A percentile compares a stretch with the other conserved stretches of the same genome.
These are phyloP conservation scores for Fusarium nurragi DNA, from an alignment of 2,329 filamentous ascomycete species.

Conservation along the genomic window DNA sequence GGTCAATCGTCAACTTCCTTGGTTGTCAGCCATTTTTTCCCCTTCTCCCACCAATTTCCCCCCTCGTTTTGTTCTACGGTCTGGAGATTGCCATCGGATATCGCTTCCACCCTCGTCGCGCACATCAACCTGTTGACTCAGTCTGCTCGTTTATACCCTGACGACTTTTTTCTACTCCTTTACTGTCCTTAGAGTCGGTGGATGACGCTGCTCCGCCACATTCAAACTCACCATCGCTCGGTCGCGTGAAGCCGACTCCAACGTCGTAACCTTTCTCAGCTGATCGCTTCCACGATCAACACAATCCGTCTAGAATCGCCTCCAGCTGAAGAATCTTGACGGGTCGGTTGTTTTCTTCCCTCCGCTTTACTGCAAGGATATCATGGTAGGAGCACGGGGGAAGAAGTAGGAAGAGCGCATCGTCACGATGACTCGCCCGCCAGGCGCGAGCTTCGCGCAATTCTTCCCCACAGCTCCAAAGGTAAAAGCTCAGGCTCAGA, in stretches of 20 bases:
- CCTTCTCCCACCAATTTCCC: conserved; percentile 35
- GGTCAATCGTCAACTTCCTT: conserved; percentile 45
- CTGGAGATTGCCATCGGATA: conserved; percentile 32
- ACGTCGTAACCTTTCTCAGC: conserved; percentile 37
- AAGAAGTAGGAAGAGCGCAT: conserved; percentile 61
- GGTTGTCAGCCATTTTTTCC: conserved; percentile 37
- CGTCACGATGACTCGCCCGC: conserved; percentile 80
- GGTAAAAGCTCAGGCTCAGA: conserved; percentile 59
- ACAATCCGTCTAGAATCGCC: conserved; percentile 15
- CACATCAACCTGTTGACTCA: conserved; percentile 22
- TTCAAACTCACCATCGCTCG: conserved; percentile 41
- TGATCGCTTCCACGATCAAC: conserved; percentile 17
- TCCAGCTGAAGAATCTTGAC: not conserved
- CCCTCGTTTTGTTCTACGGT: conserved; percentile 27
- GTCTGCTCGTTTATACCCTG: conserved; percentile 18
- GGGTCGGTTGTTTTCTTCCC: conserved; percentile 12
- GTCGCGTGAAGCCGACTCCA: conserved; percentile 54
- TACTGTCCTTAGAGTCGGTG: conserved; percentile 35
- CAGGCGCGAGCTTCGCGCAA: conserved; percentile 81
- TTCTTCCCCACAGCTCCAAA: conserved; percentile 84
- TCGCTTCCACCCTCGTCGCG: conserved; percentile 25
- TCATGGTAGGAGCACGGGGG: conserved; percentile 66
- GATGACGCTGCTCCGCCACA: conserved; percentile 42
- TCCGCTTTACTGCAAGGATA: conserved; percentile 54
- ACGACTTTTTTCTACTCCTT: conserved; percentile 37